Evolutionary conservation across 2,329 filamentous ascomycete species (phyloP).

Genomic region (Fusarium cyanostomum): DNA sequence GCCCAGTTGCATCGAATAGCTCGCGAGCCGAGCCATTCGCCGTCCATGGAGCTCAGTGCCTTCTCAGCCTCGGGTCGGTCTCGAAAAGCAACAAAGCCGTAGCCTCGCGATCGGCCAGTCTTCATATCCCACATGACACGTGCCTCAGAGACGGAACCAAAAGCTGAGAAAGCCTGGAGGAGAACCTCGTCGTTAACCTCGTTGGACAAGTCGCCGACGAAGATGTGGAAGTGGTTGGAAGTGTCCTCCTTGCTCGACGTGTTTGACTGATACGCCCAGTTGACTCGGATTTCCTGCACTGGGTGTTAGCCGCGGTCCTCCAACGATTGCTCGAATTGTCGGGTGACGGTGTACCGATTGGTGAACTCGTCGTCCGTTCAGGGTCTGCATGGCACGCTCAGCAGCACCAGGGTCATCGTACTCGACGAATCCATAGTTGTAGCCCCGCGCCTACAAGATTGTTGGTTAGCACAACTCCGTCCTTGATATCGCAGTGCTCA

Average conservation of each 20-base stretch:
- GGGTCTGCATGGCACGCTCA: conserved; percentile 95
- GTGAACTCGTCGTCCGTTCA: conserved; percentile 95
- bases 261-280: conserved; percentile 99
- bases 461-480: conserved; percentile 38
- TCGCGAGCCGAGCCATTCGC: conserved; percentile 97
- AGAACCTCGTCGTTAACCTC: conserved; percentile 98
- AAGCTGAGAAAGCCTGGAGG: conserved; percentile 92
- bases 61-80: conserved; percentile 95
- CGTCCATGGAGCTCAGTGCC: conserved; percentile 96
- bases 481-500: neutral
- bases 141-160: conserved; percentile 94
- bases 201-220: conserved; percentile 96
- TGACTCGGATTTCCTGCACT: conserved; percentile 91
- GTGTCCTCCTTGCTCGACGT: conserved; percentile 95
- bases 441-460: conserved; percentile 82
- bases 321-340: conserved; percentile 5
- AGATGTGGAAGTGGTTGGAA: conserved; percentile 98
- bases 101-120: conserved; percentile 95
- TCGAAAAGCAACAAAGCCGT: conserved; percentile 97
- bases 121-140: conserved; percentile 99
- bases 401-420: conserved; percentile 98
- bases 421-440: conserved; percentile 99
- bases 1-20: conserved; percentile 99
- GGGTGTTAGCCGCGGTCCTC: conserved; percentile 34
- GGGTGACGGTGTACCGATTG: conserved; percentile 73